Base-by-base conservation (phyloP, 805 yeast species). In the Ogataea siamensis region DNA sequence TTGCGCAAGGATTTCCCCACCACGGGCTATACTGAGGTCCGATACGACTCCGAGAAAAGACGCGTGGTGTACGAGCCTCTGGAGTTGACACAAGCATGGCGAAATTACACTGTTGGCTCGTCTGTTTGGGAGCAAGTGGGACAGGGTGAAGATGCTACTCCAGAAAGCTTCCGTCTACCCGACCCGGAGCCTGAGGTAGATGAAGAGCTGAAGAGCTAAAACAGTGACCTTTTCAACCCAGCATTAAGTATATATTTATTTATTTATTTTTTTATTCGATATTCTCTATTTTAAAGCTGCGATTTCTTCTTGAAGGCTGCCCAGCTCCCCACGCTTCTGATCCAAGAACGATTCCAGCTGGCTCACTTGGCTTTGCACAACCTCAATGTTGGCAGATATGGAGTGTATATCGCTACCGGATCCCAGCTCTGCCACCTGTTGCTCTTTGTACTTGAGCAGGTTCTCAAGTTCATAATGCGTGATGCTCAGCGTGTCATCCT, bases 51-150 rank as follows among this genome's bases (percentile, higher is more conserved):
- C 61, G 95, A 87, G 64, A 87, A 87, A 74, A 80, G 86, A 72
- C 77, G 95, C 61, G 80, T 87, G 40, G 86, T 87, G 13, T 87
- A 87, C 63, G 95, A 85, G 66, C 95, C 95, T 28, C 73, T 87
- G 57, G 95, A 87, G 69, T 73, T 87, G 61, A 84, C 95, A 21
- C 95, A 87, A 68, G 95, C 95, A 10, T 87, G 87, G 79, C 79
- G 95, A 72, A 83, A 85, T 71, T 87, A 87, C 68, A 70, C 84
- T 18, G 94, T 85, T 32, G 95, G 95, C 32, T 80, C 91, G 8
- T 78, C 91, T 21, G 87, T 83, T 32, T 87, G 95, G 93, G 95
- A 87, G 63, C 95, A 83, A 51, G 91, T 86, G 51, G 95, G 95
- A 41, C 83, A 80, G 13, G 95, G 95, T 55, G 71, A 76, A 45